phyloP scores from a whole-genome alignment of 2,329 filamentous ascomycete species.

The Aspergillus sp. region DNA sequence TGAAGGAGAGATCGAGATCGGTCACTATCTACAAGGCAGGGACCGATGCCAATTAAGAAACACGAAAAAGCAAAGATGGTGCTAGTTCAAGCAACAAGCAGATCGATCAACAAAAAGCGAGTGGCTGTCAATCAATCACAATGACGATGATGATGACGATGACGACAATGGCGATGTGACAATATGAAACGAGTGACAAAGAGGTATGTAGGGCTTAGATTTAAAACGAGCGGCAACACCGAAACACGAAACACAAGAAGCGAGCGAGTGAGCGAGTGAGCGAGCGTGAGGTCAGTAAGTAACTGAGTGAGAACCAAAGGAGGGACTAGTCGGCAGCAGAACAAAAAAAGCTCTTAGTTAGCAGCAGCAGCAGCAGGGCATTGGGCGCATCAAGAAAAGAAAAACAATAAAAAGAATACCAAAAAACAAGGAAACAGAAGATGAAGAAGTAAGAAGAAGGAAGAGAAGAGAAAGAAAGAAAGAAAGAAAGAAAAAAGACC shows the following conservation, averaged over 20 bases:
- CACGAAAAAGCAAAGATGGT: constrained; percentile 1
- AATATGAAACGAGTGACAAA: constrained; percentile 18
- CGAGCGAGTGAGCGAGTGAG: constrained; percentile 21
- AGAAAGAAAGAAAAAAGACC: too few relatives aligned
- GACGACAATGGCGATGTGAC: background rate
- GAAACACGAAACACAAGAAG: constrained; percentile 12
- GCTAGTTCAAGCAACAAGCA: background rate
- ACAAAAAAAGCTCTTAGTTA: too few relatives aligned
- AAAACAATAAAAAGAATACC: too few relatives aligned
- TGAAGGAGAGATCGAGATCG: constrained; percentile 7
- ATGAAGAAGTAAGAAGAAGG: too few relatives aligned
- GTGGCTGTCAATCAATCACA: background rate
- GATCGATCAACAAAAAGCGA: constrained; percentile 9
- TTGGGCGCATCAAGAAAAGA: too few relatives aligned
- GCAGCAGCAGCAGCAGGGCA: too few relatives aligned
- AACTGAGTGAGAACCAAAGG: too few relatives aligned
- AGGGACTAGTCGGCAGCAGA: too few relatives aligned
- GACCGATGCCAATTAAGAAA: constrained; percentile 15
- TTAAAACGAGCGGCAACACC: constrained; percentile 8
- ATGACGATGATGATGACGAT: too few relatives aligned
- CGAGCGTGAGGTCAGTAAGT: too few relatives aligned
- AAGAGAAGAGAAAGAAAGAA: too few relatives aligned
- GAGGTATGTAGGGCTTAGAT: background rate
- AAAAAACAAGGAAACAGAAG: too few relatives aligned
- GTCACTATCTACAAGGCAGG: constrained; percentile 17